Base-by-base conservation (phyloP, 805 yeast genomes). In the Ogataea naganishii region DNA sequence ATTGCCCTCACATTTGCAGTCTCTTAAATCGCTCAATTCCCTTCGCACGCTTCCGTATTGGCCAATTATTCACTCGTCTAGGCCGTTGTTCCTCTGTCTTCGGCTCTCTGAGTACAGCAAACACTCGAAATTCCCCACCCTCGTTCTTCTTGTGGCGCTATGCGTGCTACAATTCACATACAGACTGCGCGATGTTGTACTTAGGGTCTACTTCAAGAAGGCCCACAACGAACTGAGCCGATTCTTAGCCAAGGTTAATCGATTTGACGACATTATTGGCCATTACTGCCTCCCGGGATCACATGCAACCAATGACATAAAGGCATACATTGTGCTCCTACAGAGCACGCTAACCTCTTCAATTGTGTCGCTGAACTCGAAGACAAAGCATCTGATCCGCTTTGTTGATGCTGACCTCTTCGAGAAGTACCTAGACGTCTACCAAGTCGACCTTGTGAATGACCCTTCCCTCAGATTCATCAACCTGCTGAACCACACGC, bases 401-500 rank as follows among this genome's bases (percentile, higher is more conserved):
- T 31, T 38, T 19, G 38, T 27, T 9, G 39, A 46, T 28, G 35
- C 39, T 4, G 35, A 32, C n/a, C 37, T 26, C 25, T 31, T 50
- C 8, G 39, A 36, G 20, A 38, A 37, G 29, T 50, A 48, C 29
- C 28, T 47, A 7, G 41, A 40, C 18, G 34, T 48, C 12, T 48
- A 48, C 37, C 48, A 42, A 38, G 36, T 48, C 28, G 50, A 47
- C 27, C 34, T 47, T 29, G 35, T 25, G 1, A 36, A 38, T 20
- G 43, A 38, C 14, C 13, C 26, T 6, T 40, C 40, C 15, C 33
- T 46, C 23, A 37, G 30, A 26, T 48, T 47, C 22, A 27, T 49
- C 20, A 36, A 29, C 20, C 17, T 46, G 26, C 22, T 46, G 18
- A 49, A 48, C 24, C 39, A 39, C 13, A 35, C 26, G 10, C 43